phyloP scores from a whole-genome alignment of 352 stramenopile genomes.

The Phytopythium aichiense region DNA sequence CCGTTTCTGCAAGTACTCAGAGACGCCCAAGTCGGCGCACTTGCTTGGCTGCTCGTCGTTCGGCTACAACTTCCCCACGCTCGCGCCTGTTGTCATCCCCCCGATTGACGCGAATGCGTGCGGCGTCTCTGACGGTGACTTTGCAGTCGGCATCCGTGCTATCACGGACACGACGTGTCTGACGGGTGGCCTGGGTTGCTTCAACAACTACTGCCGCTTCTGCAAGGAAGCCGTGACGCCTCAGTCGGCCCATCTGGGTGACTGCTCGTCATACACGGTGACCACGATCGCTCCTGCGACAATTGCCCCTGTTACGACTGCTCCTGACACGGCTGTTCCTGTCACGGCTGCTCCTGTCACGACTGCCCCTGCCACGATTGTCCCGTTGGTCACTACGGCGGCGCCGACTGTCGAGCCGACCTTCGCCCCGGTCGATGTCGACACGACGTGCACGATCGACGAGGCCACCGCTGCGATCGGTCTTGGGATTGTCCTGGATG shows the following conservation, averaged over 20 bases:
- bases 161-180: slow-evolving; percentile 21
- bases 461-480: not conserved
- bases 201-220: slow-evolving; percentile 35
- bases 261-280: slow-evolving; percentile 10
- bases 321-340: not conserved
- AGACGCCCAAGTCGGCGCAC: slow-evolving; percentile 27
- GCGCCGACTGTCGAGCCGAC: not conserved
- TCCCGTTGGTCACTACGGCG: not conserved
- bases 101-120: not conserved
- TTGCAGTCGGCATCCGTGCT: slow-evolving; percentile 18
- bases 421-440: not conserved
- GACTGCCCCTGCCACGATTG: not conserved
- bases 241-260: slow-evolving; percentile 24
- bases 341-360: not conserved
- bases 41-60: slow-evolving; percentile 29
- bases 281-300: slow-evolving; percentile 1
- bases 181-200: slow-evolving; percentile 25
- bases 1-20: slow-evolving; percentile 33
- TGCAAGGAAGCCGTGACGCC: slow-evolving; percentile 30
- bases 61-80: slow-evolving; percentile 15
- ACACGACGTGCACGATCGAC: not conserved
- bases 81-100: not conserved
- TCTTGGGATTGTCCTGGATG: not conserved
- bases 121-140: not conserved
- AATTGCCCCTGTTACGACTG: not conserved